Base-by-base conservation (phyloP, 208 protist genomes). In the Crithidia fasciculata region DNA sequence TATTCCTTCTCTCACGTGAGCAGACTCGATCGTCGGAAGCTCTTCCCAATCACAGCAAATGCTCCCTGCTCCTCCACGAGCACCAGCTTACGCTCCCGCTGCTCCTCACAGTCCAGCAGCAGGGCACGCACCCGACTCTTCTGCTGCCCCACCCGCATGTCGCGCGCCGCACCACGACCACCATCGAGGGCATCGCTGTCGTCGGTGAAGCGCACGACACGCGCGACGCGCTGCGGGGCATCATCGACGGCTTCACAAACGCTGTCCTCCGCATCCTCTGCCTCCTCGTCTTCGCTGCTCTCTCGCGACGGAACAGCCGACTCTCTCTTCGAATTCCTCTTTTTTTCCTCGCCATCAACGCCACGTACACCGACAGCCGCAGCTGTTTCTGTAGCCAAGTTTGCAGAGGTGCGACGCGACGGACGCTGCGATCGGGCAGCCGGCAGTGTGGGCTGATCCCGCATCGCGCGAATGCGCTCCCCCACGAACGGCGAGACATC, bases 71-170 rank as follows among this genome's bases (percentile, higher is more conserved):
- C 75, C 15, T 74, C 69, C 44, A 63, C 52, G 3, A 52, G 44
- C 12, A 66, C 13, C 8, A 49, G 16, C 45, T 71, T 69, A 5
- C 75, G 60, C 39, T 50, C 28, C 8, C 63, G 75, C 63, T 70
- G 75, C 73, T 78, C 73, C 50, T 78, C 16, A 7, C 73, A 78
- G 28, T 71, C 56, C 39, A 78, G 50, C 52, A 78, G 58, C 43
- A 72, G 39, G 6, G 47, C 2, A 37, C 53, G 73, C 58, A 68
- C 65, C n/a, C 73, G 64, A 72, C 28, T 36, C 2, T 55, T 52
- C 47, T 78, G 73, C 41, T 45, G 65, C 7, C 16, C 19, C 12
- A 72, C 49, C 16, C 65, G 73, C 12, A 40, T 19, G 36, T 72
- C 63, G 13, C 65, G 63, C 36, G 52, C 57, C 3, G 65, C 55